phyloP scores from a whole-genome alignment of 306 rosid genomes.

The Boehmeria nivea region DNA sequence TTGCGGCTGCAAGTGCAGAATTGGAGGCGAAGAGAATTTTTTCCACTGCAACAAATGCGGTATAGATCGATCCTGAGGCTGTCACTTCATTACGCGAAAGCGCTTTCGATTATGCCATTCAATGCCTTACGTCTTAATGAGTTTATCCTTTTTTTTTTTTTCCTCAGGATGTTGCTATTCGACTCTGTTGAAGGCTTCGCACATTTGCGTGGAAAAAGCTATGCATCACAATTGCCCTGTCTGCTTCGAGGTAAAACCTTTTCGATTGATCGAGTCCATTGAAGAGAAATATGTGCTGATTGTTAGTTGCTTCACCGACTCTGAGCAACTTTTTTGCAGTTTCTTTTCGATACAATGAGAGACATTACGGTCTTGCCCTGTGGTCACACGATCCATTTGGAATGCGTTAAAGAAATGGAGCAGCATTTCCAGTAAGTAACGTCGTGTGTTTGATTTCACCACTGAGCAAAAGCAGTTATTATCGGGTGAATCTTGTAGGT shows the following conservation, averaged over 20 bases:
- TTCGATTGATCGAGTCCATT: background rate
- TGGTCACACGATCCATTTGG: slow-evolving; percentile 60
- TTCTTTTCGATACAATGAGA: slow-evolving; percentile 58
- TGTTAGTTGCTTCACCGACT: slow-evolving; percentile 11
- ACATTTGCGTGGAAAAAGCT: slow-evolving; percentile 69
- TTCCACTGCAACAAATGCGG: slow-evolving; percentile 73
- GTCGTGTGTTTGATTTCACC: no score
- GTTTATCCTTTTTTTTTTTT: slow-evolving; percentile 7
- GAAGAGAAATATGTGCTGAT: background rate
- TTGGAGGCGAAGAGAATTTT: slow-evolving; percentile 63
- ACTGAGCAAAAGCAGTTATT: background rate
- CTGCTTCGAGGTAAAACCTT: slow-evolving; percentile 62
- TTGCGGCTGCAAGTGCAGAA: slow-evolving; percentile 33
- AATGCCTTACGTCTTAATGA: background rate
- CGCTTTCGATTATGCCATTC: background rate
- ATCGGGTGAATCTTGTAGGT: slow-evolving; percentile 35
- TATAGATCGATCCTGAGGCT: slow-evolving; percentile 15
- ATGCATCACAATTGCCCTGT: slow-evolving; percentile 88
- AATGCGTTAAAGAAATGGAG: slow-evolving; percentile 57
- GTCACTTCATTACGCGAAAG: background rate
- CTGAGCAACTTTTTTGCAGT: slow-evolving; percentile 36
- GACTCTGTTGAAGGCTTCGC: slow-evolving; percentile 45
- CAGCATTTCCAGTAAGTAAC: slow-evolving; percentile 48
- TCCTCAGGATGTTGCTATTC: slow-evolving; percentile 77
- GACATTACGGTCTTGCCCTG: slow-evolving; percentile 69